These are phyloP conservation scores for Dryadomyces quercus-mongolicae DNA, from an alignment of 2,329 filamentous ascomycete genomes.

Conservation along the genomic window DNA sequence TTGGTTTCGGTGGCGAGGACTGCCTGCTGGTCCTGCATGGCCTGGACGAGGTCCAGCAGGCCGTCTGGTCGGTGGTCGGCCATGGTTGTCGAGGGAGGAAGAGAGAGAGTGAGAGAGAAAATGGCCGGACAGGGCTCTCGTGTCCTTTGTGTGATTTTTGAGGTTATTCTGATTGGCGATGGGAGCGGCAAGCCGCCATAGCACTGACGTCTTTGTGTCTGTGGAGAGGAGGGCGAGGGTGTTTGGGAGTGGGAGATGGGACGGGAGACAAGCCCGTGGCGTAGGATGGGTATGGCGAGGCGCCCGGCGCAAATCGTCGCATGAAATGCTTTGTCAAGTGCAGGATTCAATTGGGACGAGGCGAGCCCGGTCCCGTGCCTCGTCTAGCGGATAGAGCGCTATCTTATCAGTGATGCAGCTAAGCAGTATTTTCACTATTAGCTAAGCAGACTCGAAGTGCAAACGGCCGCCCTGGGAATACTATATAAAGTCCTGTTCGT, in stretches of 20 bases:
- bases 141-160: background rate
- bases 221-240: too few species aligned
- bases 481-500: too few species aligned
- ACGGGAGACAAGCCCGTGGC: background rate
- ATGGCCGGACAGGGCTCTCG: background rate
- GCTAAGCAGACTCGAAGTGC: too few species aligned
- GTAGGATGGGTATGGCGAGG: background rate
- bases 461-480: too few species aligned
- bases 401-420: too few species aligned
- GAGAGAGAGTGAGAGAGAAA: background rate
- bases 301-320: background rate
- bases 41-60: constrained; percentile 6
- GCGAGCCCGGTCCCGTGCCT: background rate
- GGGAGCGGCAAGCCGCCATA: background rate
- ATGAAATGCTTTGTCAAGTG: background rate
- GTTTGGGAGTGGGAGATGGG: too few species aligned
- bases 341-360: too few species aligned
- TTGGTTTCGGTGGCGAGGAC: constrained; percentile 1
- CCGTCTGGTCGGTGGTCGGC: constrained; percentile 1
- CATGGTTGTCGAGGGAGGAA: background rate
- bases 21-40: constrained; percentile 7
- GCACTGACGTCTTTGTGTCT: background rate
- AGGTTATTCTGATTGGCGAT: background rate
- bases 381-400: too few species aligned
- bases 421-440: too few species aligned